Base-by-base conservation (phyloP, 192 early-diverging fungal genomes). In the Chytriomyces hyalinus region DNA sequence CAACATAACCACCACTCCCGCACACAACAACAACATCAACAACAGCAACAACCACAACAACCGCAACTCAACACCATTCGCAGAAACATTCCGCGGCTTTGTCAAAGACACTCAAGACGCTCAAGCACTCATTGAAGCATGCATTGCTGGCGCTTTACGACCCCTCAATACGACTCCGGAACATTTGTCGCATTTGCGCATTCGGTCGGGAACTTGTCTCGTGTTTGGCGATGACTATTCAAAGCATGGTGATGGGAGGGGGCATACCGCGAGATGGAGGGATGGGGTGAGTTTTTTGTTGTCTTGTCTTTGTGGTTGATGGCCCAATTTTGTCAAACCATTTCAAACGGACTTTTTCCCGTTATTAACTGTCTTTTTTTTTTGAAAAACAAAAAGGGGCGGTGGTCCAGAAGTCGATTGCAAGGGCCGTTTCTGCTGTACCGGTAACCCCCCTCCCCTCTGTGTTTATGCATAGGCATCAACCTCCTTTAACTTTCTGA, bases 21-120 rank as follows among this genome's bases (percentile, higher is more conserved):
- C 36, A 36, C 36, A 36, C 4, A 2, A 36, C 36, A 0, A 36
- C 36, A 36, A 36, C 36, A 3, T 36, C 28, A 17, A 64, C 62
- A 1, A 22, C 20, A 28, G 2, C 4, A 2, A 0, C 36, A 2
- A 36, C 36, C 0, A 36, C 36, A 28, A 64, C 28, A 17, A 64
- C 62, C 2, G 5, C 20, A 28, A 64, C 28, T 28, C 11, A 2
- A 64, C 3, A 26, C 17, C 26, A 13, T 67, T 47, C 45, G 13
- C 65, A 13, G 65, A 67, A 43, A 67, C 65, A 46, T 67, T 67
- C 65, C 24, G 44, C 24, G 69, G 69, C 20, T 36, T 70, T 15
- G 69, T 70, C 7, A 7, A 24, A 9, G 49, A 49, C 53, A 51
- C 49, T 24, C 49, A 57, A n/a, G 69, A 70, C 28, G 50, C 49